Base-by-base conservation (phyloP, 179 eudicot genomes). In the Drosera spatulata region DNA sequence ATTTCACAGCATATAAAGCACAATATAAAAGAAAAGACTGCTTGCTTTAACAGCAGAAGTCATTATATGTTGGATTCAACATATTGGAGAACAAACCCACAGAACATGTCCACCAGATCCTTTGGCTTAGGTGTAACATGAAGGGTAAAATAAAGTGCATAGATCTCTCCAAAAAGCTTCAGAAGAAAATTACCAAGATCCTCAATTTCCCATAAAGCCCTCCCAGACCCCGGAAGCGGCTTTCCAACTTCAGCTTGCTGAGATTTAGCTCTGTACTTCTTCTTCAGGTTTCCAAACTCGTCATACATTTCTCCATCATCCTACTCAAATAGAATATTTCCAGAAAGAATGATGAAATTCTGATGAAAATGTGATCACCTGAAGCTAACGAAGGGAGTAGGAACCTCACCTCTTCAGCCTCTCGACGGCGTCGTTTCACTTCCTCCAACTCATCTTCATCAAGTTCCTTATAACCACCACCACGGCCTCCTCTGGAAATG, bases 271-370 rank as follows among this genome's bases (percentile, higher is more conserved):
- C 99, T 95, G 50, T 84, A 93, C 70, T 93, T 86, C 70, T 93
- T 93, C 80, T 93, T 93, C 53, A 93, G 95, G 80, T 84, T 77
- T 49, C 99, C 99, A 74, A 93, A 93, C 79, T 93, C 99, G 68
- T 93, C 99, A 73, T 93, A 93, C 84, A 93, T 75, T 71, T 93
- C 99, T 51, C 97, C 99, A 77, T 93, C 99, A 80, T 93, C 99
- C 99, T 93, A 76, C 10, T n/a, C 62, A 39, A 48, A 51, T 43
- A 58, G 22, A 49, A 50, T 22, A 22, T 22, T 22, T 22, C 33
- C 33, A 15, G 12, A 2, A 53, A 51, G 47, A 49, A 33, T 56
- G 52, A 62, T 47, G 58, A 55, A 60, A 6, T 42, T 45, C 56
- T 39, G 39, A 47, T 6, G 50, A 0, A 41, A 45, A 2, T 12